These are phyloP conservation scores for Candolleomyces aberdarensis DNA, from an alignment of 768 basidiomycete species.

Conservation along the genomic window DNA sequence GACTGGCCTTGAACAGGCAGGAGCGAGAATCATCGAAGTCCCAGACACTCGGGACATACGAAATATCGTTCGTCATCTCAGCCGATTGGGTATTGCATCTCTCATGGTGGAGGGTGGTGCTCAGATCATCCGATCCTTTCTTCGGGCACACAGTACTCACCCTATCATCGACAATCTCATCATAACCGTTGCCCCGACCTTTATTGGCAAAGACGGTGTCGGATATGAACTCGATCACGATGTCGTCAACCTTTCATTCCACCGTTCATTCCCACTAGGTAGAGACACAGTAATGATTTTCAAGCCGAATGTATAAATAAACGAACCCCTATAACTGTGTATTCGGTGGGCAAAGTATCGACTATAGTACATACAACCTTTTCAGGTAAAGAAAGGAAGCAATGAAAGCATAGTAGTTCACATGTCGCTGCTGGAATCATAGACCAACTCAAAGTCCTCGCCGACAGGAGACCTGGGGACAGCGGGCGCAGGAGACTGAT, in stretches of 20 bases:
- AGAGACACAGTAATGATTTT: constrained; percentile 11
- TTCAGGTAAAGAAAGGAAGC: neutral
- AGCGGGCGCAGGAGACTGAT: neutral
- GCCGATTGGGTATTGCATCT: constrained; percentile 55
- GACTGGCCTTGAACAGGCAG: constrained; percentile 53
- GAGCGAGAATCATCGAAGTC: constrained; percentile 63
- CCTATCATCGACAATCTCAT: constrained; percentile 67
- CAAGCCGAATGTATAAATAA: neutral
- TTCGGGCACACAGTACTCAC: constrained; percentile 22
- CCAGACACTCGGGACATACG: constrained; percentile 12
- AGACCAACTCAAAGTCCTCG: constrained; percentile 2
- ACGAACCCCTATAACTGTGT: neutral
- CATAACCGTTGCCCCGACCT: constrained; percentile 82
- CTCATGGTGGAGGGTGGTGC: constrained; percentile 98
- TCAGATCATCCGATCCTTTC: constrained; percentile 71
- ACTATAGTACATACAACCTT: constrained; percentile 1
- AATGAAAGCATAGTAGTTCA: neutral
- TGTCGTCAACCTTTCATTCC: neutral
- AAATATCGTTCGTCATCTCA: constrained; percentile 39
- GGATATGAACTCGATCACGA: constrained; percentile 35
- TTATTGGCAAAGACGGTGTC: constrained; percentile 74
- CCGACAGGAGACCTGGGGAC: neutral
- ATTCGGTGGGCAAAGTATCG: neutral
- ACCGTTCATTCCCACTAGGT: constrained; percentile 1
- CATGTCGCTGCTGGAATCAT: constrained; percentile 2